phyloP scores from a whole-genome alignment of 2,329 filamentous ascomycete genomes.

The Phialophora tarda region DNA sequence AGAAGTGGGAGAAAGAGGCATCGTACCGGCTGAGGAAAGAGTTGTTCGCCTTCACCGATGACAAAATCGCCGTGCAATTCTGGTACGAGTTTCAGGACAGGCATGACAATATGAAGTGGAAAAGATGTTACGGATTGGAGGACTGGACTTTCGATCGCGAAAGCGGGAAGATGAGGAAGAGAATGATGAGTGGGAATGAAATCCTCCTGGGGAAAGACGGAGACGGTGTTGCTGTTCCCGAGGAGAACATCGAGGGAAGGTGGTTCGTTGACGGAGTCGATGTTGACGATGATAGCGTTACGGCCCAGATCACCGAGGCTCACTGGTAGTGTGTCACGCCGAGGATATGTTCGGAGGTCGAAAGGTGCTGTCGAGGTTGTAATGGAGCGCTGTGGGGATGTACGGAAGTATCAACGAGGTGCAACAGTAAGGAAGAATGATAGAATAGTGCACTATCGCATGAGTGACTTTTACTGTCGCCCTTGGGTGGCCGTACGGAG shows the following conservation, averaged over 20 bases:
- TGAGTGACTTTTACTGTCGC: too few species aligned
- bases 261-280: conserved; percentile 54
- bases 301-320: conserved; percentile 38
- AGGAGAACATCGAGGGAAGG: conserved; percentile 44
- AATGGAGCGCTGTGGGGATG: neutral
- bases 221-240: conserved; percentile 44
- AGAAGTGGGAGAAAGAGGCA: conserved; percentile 76
- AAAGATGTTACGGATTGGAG: conserved; percentile 79
- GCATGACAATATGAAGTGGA: conserved; percentile 71
- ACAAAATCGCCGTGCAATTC: conserved; percentile 82
- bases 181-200: conserved; percentile 57
- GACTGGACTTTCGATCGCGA: conserved; percentile 54
- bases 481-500: too few species aligned
- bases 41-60: conserved; percentile 61
- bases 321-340: conserved; percentile 30
- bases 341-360: neutral
- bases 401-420: too few species aligned
- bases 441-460: too few species aligned
- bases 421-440: too few species aligned
- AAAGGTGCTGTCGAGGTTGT: neutral
- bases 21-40: conserved; percentile 80
- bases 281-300: conserved; percentile 45
- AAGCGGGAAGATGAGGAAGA: conserved; percentile 52
- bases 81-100: conserved; percentile 83
- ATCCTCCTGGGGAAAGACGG: conserved; percentile 50